These are phyloP conservation scores for Sporothrix globosa DNA, from an alignment of 2,329 filamentous ascomycete genomes.

Conservation along the genomic window DNA sequence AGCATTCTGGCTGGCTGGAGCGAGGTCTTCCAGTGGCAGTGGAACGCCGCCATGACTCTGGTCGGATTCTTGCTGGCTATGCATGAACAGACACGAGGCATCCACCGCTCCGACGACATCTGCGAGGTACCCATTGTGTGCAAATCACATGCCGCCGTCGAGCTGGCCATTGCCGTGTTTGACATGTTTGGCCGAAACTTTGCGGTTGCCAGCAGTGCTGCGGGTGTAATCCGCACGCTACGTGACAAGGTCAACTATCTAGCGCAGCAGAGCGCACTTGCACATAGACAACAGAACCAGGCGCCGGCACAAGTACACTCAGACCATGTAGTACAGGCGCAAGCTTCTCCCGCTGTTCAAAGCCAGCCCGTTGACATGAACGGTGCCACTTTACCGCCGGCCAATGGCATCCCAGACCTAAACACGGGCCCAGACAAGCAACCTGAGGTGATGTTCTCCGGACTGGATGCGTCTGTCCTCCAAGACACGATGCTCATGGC, in stretches of 20 bases:
- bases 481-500: constrained; percentile 28
- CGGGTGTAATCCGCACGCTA: constrained; percentile 13
- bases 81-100: background rate
- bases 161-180: constrained; percentile 14
- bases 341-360: background rate
- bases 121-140: background rate
- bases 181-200: constrained; percentile 23
- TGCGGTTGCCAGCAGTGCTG: constrained; percentile 19
- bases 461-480: background rate
- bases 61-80: constrained; percentile 15
- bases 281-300: background rate
- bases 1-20: constrained; percentile 10
- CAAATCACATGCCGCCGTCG: constrained; percentile 1
- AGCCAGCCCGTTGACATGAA: background rate
- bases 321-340: background rate
- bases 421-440: background rate
- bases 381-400: background rate
- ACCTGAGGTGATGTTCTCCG: background rate
- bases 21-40: constrained; percentile 28
- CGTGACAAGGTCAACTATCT: constrained; percentile 15
- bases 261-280: background rate
- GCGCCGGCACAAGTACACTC: background rate
- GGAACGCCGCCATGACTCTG: constrained; percentile 23
- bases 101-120: background rate
- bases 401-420: background rate